These are phyloP conservation scores for Myochromella boudieri DNA, from an alignment of 768 basidiomycete species.

Conservation along the genomic window DNA sequence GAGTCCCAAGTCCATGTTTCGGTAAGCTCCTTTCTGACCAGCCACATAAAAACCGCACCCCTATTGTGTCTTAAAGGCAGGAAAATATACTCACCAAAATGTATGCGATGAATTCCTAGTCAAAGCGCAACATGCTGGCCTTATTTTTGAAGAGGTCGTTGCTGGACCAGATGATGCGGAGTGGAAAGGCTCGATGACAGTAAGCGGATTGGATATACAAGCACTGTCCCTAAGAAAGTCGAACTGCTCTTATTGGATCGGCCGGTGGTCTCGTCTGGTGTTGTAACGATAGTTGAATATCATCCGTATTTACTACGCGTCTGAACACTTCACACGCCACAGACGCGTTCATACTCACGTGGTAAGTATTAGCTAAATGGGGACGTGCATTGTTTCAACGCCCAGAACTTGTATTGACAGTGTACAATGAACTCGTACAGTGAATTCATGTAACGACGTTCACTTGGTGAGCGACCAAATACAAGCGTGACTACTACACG, in stretches of 20 bases:
- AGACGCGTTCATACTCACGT: slow-evolving; percentile 14
- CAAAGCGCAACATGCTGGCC: slow-evolving; percentile 35
- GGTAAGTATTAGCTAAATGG: too few species aligned
- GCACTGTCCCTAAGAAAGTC: slow-evolving; percentile 52
- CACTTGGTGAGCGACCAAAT: too few species aligned
- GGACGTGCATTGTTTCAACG: too few species aligned
- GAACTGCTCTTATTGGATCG: slow-evolving; percentile 67
- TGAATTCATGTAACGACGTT: too few species aligned
- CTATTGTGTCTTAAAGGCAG: slow-evolving; percentile 38
- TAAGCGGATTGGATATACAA: slow-evolving; percentile 45
- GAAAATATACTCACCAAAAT: slow-evolving; percentile 54
- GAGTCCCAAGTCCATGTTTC: slow-evolving; percentile 55
- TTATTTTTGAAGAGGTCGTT: slow-evolving; percentile 47
- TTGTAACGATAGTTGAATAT: too few species aligned
- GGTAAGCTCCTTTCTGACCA: slow-evolving; percentile 24
- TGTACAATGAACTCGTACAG: too few species aligned
- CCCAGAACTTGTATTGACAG: too few species aligned
- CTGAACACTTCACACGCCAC: slow-evolving; percentile 17
- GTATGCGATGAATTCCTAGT: slow-evolving; percentile 56
- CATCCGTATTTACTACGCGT: too few species aligned
- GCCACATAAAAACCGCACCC: neutral
- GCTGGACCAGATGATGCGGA: slow-evolving; percentile 26
- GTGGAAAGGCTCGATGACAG: slow-evolving; percentile 50
- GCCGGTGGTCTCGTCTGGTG: slow-evolving; percentile 42
- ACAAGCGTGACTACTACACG: too few species aligned